Evolutionary conservation across 1,139 yeast species (phyloP), one percentile per base, ranked within the genome.

Genomic region (Petasospora rhodanensis): DNA sequence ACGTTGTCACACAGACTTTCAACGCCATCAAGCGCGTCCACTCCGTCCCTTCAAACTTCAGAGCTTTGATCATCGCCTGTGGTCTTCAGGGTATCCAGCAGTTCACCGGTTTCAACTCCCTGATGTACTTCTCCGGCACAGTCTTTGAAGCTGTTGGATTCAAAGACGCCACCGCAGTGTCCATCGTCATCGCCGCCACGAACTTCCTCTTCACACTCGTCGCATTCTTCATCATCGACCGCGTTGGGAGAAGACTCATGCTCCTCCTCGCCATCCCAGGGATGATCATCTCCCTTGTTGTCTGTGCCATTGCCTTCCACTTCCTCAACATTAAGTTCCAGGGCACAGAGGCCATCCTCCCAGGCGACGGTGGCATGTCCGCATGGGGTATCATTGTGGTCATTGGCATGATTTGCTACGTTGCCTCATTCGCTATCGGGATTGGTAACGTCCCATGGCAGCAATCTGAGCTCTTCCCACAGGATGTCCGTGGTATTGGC

Each of bases 401-500:
- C 43, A 68, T 87, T 22, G 80, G 86, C 42, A 86, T 87, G 86
- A 85, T 89, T 47, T 58, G 76, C 34, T 91, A 73, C 54, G 96
- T 87, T 32, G 95, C 95, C 6, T 78, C 82, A 41, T 89, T 87
- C 56, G 95, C 96, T 26, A 67, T 85, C 45, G 97, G 97, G 48
- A 84, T 87, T 47, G 98, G 98, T 60, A 86, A 89, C 56, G 89
- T 86, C 40, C 97, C 98, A 31, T 89, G 98, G 98, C 95, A 91
- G 52, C 97, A 94, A 54, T 84, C 91, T 34, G 98, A 89, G 61
- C 66, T 87, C 50, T 86, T 89, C 65, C 91, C 96, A 18, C 95
- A 87, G 67, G 75, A 78, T 45, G 96, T 89, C 24, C 76, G 98
- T 57, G 93, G 96, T 36, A 72, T 86, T 27, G 98, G 97, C 39